phyloP scores from a whole-genome alignment of 2,329 filamentous ascomycete genomes.

The Epichloe aotearoae region DNA sequence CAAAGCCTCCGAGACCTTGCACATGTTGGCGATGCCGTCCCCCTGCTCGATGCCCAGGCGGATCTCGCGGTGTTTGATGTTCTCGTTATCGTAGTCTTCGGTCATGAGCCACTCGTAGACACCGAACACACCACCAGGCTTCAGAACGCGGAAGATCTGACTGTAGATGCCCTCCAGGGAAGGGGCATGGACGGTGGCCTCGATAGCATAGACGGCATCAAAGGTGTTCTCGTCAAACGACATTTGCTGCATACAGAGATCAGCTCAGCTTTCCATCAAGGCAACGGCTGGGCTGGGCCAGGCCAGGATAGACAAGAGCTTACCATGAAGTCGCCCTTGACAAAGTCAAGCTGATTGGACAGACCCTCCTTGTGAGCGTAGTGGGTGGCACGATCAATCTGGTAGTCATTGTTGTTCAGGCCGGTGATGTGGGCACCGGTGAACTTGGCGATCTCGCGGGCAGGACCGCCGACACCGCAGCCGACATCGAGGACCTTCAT shows the following conservation, averaged over 20 bases:
- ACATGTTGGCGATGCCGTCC: conserved; percentile 97
- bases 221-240: conserved; percentile 83
- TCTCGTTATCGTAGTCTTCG: conserved; percentile 80
- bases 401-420: conserved; percentile 98
- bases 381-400: conserved; percentile 81
- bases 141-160: conserved; percentile 88
- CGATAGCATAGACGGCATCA: conserved; percentile 92
- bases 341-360: conserved; percentile 65
- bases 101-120: conserved; percentile 99
- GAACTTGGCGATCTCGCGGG: conserved; percentile 93
- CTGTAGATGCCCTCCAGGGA: conserved; percentile 83
- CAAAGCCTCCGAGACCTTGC: conserved; percentile 68
- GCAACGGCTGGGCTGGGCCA: not conserved
- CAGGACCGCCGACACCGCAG: conserved; percentile 91
- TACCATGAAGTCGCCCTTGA: conserved; percentile 95
- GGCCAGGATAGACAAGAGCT: not conserved
- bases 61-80: conserved; percentile 76
- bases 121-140: conserved; percentile 89
- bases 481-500: conserved; percentile 93
- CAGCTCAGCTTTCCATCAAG: not conserved
- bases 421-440: conserved; percentile 79
- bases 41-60: conserved; percentile 86
- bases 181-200: conserved; percentile 91
- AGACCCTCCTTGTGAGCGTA: conserved; percentile 77
- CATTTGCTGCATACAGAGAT: conserved; percentile 47